These are phyloP conservation scores for Pascua sp. DNA, from an alignment of 1,284 basidiomycete species.

Conservation along the genomic window DNA sequence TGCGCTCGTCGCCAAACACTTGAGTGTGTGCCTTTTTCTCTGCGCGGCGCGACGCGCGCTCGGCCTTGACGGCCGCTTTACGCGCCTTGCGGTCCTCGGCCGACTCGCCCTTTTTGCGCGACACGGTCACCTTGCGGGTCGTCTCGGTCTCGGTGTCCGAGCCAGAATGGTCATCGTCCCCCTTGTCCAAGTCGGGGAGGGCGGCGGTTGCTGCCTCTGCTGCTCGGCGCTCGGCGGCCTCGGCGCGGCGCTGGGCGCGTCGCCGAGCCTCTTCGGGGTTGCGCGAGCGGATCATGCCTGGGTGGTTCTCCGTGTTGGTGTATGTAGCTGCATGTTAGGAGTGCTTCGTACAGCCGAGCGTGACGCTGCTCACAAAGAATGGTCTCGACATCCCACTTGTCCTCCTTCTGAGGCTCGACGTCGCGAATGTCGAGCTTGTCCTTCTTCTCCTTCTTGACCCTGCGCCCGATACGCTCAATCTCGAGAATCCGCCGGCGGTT, in stretches of 20 bases:
- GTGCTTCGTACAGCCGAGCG: background rate
- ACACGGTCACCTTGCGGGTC: slow-evolving; percentile 49
- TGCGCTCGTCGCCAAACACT: slow-evolving; percentile 69
- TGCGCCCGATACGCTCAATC: slow-evolving; percentile 48
- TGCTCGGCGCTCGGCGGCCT: slow-evolving; percentile 8
- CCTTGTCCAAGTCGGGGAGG: slow-evolving; percentile 31
- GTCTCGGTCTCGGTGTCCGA: slow-evolving; percentile 46
- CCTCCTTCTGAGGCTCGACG: slow-evolving; percentile 62
- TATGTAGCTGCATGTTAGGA: slow-evolving; percentile 67
- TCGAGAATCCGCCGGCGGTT: slow-evolving; percentile 62
- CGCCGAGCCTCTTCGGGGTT: slow-evolving; percentile 50
- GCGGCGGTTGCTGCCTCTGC: slow-evolving; percentile 12
- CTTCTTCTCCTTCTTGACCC: slow-evolving; percentile 52
- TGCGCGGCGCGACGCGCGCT: slow-evolving; percentile 66
- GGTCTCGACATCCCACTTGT: slow-evolving; percentile 91
- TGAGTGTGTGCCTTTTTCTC: slow-evolving; percentile 80
- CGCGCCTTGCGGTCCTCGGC: slow-evolving; percentile 82
- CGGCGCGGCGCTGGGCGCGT: slow-evolving; percentile 22
- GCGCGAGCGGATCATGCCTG: slow-evolving; percentile 70
- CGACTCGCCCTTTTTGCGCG: slow-evolving; percentile 73
- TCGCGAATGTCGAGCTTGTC: slow-evolving; percentile 27
- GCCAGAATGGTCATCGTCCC: slow-evolving; percentile 47
- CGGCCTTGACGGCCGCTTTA: slow-evolving; percentile 81
- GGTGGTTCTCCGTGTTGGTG: slow-evolving; percentile 92
- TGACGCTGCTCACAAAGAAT: slow-evolving; percentile 68